Evolutionary conservation across 805 yeast genomes (phyloP).

Genomic region (Ogataea corticis): DNA sequence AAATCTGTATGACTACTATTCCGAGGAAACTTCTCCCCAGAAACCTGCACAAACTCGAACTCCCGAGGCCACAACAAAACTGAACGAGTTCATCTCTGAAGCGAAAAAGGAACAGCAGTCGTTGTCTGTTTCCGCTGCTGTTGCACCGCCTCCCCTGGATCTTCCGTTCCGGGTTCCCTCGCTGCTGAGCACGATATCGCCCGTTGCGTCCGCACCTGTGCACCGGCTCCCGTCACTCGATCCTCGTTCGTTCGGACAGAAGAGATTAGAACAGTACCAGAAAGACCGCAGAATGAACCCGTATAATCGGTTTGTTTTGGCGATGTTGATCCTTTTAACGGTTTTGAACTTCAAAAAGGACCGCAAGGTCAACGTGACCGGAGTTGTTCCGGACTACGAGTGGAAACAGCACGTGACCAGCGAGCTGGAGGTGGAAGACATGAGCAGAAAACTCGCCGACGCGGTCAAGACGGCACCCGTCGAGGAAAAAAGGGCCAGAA

Average conservation of each 20-base stretch:
- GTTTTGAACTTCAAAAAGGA: constrained; percentile 58
- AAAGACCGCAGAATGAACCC: constrained; percentile 59
- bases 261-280: constrained; percentile 44
- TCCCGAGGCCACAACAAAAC: not conserved
- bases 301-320: constrained; percentile 53
- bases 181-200: constrained; percentile 28
- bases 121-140: not conserved
- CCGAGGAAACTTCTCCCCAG: constrained; percentile 9
- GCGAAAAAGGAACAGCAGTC: constrained; percentile 10
- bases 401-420: constrained; percentile 20
- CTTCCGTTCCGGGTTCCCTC: constrained; percentile 55
- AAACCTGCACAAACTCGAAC: not conserved
- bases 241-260: constrained; percentile 38
- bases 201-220: constrained; percentile 32
- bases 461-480: constrained; percentile 1
- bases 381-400: constrained; percentile 34
- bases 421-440: constrained; percentile 14
- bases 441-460: constrained; percentile 15
- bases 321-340: constrained; percentile 47
- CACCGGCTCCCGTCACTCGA: constrained; percentile 39
- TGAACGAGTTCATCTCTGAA: constrained; percentile 15
- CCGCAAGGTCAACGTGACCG: constrained; percentile 34
- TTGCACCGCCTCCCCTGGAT: constrained; percentile 47
- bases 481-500: constrained; percentile 18
- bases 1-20: constrained; percentile 41